These are phyloP conservation scores for Coniophora puteana DNA, from an alignment of 1,284 basidiomycete genomes.

Conservation along the genomic window DNA sequence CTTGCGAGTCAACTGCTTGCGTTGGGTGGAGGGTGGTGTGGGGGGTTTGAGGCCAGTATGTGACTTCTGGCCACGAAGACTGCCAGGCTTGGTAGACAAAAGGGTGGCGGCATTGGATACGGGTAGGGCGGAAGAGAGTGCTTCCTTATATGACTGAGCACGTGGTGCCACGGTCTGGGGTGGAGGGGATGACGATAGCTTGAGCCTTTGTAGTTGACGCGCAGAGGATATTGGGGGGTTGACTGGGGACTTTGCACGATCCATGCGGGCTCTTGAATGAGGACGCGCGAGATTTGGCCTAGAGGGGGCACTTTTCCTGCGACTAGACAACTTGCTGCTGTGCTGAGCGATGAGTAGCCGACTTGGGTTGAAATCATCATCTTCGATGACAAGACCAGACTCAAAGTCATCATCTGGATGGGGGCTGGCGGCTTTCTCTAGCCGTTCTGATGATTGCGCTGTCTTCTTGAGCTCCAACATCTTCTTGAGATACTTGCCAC, in stretches of 20 bases:
- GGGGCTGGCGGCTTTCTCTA: slow-evolving; percentile 48
- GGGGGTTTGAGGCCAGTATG: slow-evolving; percentile 73
- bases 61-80: slow-evolving; percentile 76
- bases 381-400: slow-evolving; percentile 74
- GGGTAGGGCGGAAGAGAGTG: slow-evolving; percentile 46
- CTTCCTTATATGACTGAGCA: slow-evolving; percentile 54
- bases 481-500: slow-evolving; percentile 62
- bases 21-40: slow-evolving; percentile 55
- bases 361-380: slow-evolving; percentile 78
- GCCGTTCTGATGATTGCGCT: slow-evolving; percentile 42
- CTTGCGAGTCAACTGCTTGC: slow-evolving; percentile 59
- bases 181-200: slow-evolving; percentile 61
- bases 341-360: slow-evolving; percentile 57
- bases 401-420: slow-evolving; percentile 81
- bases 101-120: slow-evolving; percentile 46
- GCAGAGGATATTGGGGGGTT: slow-evolving; percentile 63
- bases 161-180: slow-evolving; percentile 42
- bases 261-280: slow-evolving; percentile 54
- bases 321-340: slow-evolving; percentile 38
- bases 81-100: slow-evolving; percentile 62
- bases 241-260: slow-evolving; percentile 66
- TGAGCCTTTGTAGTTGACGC: slow-evolving; percentile 62
- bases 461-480: slow-evolving; percentile 76
- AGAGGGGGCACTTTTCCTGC: slow-evolving; percentile 57
- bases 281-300: slow-evolving; percentile 49